Conservation (phyloP, 1,139 yeast species). For the Geotrichum aggregatum region DNA sequence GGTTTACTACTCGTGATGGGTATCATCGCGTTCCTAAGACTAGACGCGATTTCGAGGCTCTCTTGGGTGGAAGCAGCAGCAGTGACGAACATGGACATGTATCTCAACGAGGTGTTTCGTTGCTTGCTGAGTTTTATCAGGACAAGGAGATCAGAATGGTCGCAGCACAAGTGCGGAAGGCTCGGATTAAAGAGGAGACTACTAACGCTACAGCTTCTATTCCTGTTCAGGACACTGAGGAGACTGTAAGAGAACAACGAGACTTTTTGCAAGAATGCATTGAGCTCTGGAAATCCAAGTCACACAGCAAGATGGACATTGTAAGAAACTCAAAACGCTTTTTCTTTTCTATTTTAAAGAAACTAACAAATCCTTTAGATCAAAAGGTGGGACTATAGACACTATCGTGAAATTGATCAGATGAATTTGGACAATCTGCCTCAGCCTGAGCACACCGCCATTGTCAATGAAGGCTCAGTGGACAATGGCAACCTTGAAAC, state of each 20-base stretch:
- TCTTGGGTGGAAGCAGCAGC: slow-evolving; percentile 16
- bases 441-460: neutral
- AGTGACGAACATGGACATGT: slow-evolving; percentile 15
- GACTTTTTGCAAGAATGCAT: slow-evolving; percentile 7
- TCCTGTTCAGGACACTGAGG: neutral
- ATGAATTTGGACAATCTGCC: too few relatives aligned
- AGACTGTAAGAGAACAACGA: neutral
- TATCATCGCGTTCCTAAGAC: slow-evolving; percentile 21
- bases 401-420: neutral
- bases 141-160: slow-evolving; percentile 6
- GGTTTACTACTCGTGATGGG: slow-evolving; percentile 16
- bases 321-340: slow-evolving; percentile 8
- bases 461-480: neutral
- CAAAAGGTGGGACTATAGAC: slow-evolving; percentile 25
- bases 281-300: slow-evolving; percentile 10
- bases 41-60: slow-evolving; percentile 21
- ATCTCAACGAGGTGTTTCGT: slow-evolving; percentile 25
- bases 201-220: neutral
- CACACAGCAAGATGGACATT: slow-evolving; percentile 5
- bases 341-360: too few relatives aligned
- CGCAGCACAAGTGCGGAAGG: neutral
- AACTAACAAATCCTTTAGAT: slow-evolving; percentile 17
- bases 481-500: neutral
- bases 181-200: neutral
- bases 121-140: slow-evolving; percentile 24